phyloP scores from a whole-genome alignment of 805 yeast species.

The Diddensiella caesifluorescens region DNA sequence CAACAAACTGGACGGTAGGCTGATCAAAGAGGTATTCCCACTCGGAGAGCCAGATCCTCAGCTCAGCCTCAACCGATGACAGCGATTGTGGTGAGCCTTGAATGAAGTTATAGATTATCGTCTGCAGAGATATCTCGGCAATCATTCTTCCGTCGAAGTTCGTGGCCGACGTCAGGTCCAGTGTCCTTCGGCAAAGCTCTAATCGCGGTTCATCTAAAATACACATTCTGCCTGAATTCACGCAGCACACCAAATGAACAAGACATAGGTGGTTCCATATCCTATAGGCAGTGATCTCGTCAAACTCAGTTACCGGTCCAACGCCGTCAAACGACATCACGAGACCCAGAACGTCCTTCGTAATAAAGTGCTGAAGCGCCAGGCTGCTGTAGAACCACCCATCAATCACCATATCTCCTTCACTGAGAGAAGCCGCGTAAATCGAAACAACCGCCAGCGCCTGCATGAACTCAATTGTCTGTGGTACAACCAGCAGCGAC shows the following conservation, averaged over 20 bases:
- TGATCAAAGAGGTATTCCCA: conserved; percentile 68
- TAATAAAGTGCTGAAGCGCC: conserved; percentile 58
- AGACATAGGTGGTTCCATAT: conserved; percentile 68
- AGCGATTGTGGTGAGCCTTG: conserved; percentile 36
- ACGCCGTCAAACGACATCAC: conserved; percentile 26
- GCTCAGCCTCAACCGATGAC: conserved; percentile 40
- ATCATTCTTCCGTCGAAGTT: conserved; percentile 82
- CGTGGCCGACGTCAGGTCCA: conserved; percentile 55
- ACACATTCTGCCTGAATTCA: conserved; percentile 61
- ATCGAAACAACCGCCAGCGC: conserved; percentile 60
- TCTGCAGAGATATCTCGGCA: conserved; percentile 61
- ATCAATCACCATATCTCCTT: conserved; percentile 50
- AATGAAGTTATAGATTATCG: conserved; percentile 53
- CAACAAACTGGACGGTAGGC: conserved; percentile 69
- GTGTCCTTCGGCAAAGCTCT: conserved; percentile 52
- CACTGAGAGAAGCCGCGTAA: conserved; percentile 57
- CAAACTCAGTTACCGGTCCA: conserved; percentile 40
- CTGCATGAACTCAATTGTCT: conserved; percentile 58
- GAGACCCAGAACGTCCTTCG: conserved; percentile 38
- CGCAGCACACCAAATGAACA: conserved; percentile 61
- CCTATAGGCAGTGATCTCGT: conserved; percentile 51
- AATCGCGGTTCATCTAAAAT: conserved; percentile 55
- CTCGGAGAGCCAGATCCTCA: conserved; percentile 57
- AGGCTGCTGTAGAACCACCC: conserved; percentile 65
- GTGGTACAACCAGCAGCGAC: conserved; percentile 40